Percentiles rank a stretch among this genome's conserved stretches.
These are phyloP conservation scores for Trichoderma harzianum DNA, from an alignment of 2,329 filamentous ascomycete species.

Conservation along the genomic window DNA sequence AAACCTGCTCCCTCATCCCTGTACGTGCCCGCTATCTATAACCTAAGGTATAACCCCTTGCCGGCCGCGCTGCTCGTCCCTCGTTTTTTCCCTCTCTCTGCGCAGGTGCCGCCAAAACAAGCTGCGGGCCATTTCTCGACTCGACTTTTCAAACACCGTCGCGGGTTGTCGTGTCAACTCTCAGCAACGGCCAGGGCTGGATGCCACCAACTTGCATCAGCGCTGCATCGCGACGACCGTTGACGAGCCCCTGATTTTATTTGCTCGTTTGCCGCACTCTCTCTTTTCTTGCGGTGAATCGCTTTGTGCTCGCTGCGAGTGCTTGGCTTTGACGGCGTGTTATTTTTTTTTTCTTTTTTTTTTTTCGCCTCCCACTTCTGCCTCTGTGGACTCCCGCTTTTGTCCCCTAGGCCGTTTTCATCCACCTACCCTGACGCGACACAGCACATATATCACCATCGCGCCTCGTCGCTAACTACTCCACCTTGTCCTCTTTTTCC, in stretches of 20 bases:
- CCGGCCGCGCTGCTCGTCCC: conserved; percentile 15
- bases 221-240: conserved; percentile 3
- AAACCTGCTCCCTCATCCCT: not conserved
- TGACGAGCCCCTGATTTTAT: not conserved
- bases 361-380: not conserved
- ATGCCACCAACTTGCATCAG: conserved; percentile 12
- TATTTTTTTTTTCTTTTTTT: not conserved
- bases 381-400: not conserved
- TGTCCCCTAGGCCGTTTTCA: conserved; percentile 8
- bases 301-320: not conserved
- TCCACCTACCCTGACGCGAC: conserved; percentile 15
- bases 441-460: not conserved
- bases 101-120: conserved; percentile 15
- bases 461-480: not conserved
- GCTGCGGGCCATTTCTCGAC: conserved; percentile 11
- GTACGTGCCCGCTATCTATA: not conserved
- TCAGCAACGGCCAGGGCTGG: not conserved
- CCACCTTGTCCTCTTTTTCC: not conserved
- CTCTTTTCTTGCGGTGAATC: not conserved
- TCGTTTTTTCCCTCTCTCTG: conserved; percentile 10
- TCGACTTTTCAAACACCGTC: conserved; percentile 6
- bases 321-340: not conserved
- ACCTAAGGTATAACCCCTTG: conserved; percentile 4
- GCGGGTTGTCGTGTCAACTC: conserved; percentile 19
- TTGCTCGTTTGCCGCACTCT: not conserved